Conservation (phyloP, 176 grass and related monocot species). For the Ensete glaucum region DNA sequence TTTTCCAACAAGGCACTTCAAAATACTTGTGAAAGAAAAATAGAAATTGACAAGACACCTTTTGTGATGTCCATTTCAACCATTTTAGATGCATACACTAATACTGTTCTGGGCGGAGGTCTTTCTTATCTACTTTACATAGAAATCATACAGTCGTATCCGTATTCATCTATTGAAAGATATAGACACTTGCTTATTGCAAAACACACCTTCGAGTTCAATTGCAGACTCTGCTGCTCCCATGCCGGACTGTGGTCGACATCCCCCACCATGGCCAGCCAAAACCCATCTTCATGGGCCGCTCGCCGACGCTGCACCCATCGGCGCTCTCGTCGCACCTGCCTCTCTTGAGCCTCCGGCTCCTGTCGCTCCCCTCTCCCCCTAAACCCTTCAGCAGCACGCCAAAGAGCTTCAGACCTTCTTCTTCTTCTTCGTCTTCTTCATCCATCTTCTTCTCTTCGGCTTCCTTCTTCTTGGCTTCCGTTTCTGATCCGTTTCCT, state of each 20-base stretch:
- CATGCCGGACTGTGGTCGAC: constrained; percentile 15
- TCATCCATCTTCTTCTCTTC: background rate
- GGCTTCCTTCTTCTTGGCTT: background rate
- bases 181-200: too few species aligned
- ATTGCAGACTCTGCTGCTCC: constrained; percentile 28
- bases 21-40: too few species aligned
- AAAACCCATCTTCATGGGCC: constrained; percentile 30
- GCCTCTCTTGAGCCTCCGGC: constrained; percentile 20
- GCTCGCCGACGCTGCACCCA: constrained; percentile 12
- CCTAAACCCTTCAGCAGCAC: constrained; percentile 19
- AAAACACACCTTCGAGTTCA: background rate
- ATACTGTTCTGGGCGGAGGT: too few species aligned
- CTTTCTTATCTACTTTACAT: too few species aligned
- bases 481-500: background rate
- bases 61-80: too few species aligned
- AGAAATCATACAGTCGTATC: too few species aligned
- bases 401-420: constrained; percentile 34
- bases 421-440: constrained; percentile 7
- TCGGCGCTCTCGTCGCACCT: constrained; percentile 13
- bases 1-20: too few species aligned
- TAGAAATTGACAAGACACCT: too few species aligned
- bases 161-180: too few species aligned
- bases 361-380: background rate
- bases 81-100: too few species aligned
- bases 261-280: constrained; percentile 21